phyloP scores from a whole-genome alignment of 2,329 filamentous ascomycete species.

The Xylaria sp. region DNA sequence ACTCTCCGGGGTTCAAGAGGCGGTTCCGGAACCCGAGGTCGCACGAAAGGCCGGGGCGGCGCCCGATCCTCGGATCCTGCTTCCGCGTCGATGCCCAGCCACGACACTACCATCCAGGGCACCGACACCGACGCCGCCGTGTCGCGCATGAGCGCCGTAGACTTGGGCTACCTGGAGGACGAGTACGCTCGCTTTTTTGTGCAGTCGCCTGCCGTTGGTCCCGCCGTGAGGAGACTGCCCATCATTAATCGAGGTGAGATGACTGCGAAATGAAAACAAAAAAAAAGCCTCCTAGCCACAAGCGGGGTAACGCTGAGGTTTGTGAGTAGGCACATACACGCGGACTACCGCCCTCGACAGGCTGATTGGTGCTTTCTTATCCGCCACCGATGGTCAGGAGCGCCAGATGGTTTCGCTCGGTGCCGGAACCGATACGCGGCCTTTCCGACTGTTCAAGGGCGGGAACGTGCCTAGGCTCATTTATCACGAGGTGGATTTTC shows the following conservation, averaged over 20 bases:
- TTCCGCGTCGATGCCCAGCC: conserved; percentile 51
- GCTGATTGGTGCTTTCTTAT: conserved; percentile 79
- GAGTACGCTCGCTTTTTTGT: conserved; percentile 80
- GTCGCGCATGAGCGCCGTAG: conserved; percentile 88
- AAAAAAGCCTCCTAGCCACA: conserved; percentile 11
- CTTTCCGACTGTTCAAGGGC: conserved; percentile 75
- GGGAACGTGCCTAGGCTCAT: conserved; percentile 59
- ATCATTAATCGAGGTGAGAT: conserved; percentile 90
- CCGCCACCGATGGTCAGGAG: conserved; percentile 46
- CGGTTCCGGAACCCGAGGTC: conserved; percentile 52
- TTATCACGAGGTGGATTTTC: conserved; percentile 96
- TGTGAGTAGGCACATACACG: conserved; percentile 82
- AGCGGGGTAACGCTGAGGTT: conserved; percentile 43
- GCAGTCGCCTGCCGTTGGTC: conserved; percentile 54
- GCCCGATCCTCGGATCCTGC: conserved; percentile 31
- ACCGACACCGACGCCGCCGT: conserved; percentile 93
- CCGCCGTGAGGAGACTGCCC: conserved; percentile 75
- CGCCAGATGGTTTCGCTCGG: conserved; percentile 92
- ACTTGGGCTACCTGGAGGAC: conserved; percentile 85
- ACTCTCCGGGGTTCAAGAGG: conserved; percentile 64
- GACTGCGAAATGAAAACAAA: neutral
- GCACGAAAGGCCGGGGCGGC: conserved; percentile 47
- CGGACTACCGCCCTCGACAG: conserved; percentile 85
- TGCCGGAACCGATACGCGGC: conserved; percentile 91
- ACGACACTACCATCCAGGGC: conserved; percentile 82